Evolutionary conservation across 352 stramenopile genomes (phyloP), one percentile per base, ranked within the genome.

Genomic region (Globisporangium yorkense): DNA sequence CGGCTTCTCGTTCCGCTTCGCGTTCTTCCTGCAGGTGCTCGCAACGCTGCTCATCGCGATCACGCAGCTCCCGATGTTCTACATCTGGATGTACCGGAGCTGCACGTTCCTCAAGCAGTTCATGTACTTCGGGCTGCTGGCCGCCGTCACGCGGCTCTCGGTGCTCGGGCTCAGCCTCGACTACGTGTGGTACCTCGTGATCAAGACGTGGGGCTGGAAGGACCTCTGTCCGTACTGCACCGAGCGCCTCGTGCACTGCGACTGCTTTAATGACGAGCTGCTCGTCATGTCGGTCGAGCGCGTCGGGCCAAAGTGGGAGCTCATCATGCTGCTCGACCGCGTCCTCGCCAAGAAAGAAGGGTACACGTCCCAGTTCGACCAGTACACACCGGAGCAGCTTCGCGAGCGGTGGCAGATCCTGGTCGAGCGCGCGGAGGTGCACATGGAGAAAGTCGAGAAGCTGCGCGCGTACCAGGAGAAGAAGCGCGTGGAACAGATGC

Each of bases 231-330:
- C 78, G 33, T 77, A 84, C 55, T 88, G 74, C 59, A 88, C 78
- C 0, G 78, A 88, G 55, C 75, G 78, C 0, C 70, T 88, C 37
- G 67, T 63, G 12, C 70, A 83, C 46, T 88, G 78, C 53, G 78
- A 88, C 61, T 88, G 78, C 57, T 87, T 87, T 51, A 87, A 87
- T 39, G 78, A 88, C 56, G 78, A 87, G 55, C 37, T 88, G 35
- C 61, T 88, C 33, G 72, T 87, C 41, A 60, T 85, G 35, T 69
- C 74, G 1, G 74, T 88, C 15, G 78, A 84, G 41, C 69, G 70
- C 40, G 74, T 87, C 2, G 75, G 78, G 6, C 65, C 78, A 20
- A 88, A 88, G 58, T 88, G 78, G 78, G 70, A 75, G 18, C 67
- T 88, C 27, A 88, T 88, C 56, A 45, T 67, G n/a, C 50, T 87